Evolutionary conservation across 2,329 filamentous ascomycete species (phyloP), one percentile per base, ranked within the genome.

Genomic region (Teratosphaeria destructans): DNA sequence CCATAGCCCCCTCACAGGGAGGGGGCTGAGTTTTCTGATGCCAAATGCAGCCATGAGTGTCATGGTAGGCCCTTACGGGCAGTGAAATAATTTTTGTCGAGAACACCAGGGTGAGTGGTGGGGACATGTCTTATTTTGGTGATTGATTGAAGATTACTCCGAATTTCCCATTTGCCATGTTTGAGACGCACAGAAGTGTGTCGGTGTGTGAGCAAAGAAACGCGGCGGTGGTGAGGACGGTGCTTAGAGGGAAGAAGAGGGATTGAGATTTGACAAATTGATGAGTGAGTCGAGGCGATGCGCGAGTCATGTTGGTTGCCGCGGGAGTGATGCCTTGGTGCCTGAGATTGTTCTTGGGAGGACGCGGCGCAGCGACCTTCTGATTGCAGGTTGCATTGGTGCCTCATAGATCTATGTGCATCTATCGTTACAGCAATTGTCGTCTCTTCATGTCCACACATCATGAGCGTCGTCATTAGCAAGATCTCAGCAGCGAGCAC

Each of bases 81-180:
- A 89, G 89, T 75, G 1, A 23, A 23, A 23, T 23, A 23, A 23
- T 7, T 32, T 32, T 73, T 74, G 73, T 75, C 75, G 71, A 72
- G 70, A 72, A 66, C 66, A 49, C 59, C 60, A 61, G 27, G 14
- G 53, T 19, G 62, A 57, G 55, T 57, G 63, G 59, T 63, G 64
- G 59, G 57, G 56, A 32, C 29, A 32, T 32, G 2, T 23, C 23
- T 23, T 23, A 23, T 23, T 23, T 23, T 32, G 60, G 57, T 53
- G 62, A 56, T 32, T 23, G 63, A n/a, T 43, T 90, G 89, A 90
- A 92, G 88, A 92, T 86, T 94, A 88, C 90, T 94, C 90, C 89
- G 89, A 94, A 93, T 94, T 94, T 94, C 89, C 90, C 89, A 92
- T 90, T 90, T 92, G 90, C 89, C 78, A 76, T 64, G 1, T 63